A percentile compares a stretch with the other conserved stretches of the same genome.
phyloP scores from a whole-genome alignment of 768 basidiomycete species.

The Piloderma croceum region DNA sequence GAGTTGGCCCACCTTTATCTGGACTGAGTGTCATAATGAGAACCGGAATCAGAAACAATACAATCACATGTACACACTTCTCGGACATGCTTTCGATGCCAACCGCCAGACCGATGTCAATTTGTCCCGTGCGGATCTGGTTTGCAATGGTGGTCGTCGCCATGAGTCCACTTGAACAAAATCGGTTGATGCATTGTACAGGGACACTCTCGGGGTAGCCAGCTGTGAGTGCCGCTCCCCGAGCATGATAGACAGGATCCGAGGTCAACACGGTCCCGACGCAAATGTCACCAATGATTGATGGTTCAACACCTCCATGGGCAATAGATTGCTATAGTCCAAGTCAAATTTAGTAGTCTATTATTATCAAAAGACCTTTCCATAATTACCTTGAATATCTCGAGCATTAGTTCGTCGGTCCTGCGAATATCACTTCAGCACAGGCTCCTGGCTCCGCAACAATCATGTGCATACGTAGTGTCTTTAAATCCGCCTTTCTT shows the following conservation, averaged over 20 bases:
- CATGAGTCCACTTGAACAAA: slow-evolving; percentile 86
- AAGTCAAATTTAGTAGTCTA: slow-evolving; percentile 4
- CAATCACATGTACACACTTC: slow-evolving; percentile 40
- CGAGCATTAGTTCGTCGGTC: slow-evolving; percentile 73
- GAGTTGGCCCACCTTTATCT: slow-evolving; percentile 54
- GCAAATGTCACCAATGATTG: slow-evolving; percentile 68
- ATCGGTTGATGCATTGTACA: slow-evolving; percentile 69
- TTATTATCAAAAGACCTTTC: slow-evolving; percentile 6
- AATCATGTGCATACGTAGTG: slow-evolving; percentile 40
- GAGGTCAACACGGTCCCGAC: slow-evolving; percentile 73
- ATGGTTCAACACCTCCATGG: slow-evolving; percentile 55
- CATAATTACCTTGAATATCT: slow-evolving; percentile 65
- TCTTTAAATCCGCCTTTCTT: slow-evolving; percentile 75
- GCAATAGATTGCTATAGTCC: slow-evolving; percentile 49
- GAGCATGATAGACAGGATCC: slow-evolving; percentile 62
- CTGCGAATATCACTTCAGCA: slow-evolving; percentile 32
- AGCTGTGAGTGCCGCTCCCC: slow-evolving; percentile 71
- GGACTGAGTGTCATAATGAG: slow-evolving; percentile 38
- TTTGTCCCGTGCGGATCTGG: slow-evolving; percentile 71
- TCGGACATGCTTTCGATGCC: slow-evolving; percentile 87
- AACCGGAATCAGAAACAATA: slow-evolving; percentile 1
- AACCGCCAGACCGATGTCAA: slow-evolving; percentile 72
- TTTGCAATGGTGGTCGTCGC: slow-evolving; percentile 73
- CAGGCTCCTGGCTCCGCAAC: slow-evolving; percentile 1
- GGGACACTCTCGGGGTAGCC: slow-evolving; percentile 78